Conservation (phyloP, 495 filamentous ascomycete species). For the Podospora didyma region DNA sequence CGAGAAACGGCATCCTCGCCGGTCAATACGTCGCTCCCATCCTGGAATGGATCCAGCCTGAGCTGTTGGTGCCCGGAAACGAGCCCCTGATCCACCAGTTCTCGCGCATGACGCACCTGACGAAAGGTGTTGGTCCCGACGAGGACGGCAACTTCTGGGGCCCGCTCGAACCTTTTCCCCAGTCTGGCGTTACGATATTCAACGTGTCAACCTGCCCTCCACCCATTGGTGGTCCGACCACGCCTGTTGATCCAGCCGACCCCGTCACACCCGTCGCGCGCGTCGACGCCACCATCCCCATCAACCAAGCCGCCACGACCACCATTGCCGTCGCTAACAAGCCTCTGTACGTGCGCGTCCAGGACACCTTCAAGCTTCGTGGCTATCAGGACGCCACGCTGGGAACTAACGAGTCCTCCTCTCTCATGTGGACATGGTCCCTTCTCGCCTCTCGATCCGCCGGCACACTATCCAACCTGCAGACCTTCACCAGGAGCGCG, state of each 20-base stretch:
- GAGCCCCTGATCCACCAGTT: constrained; percentile 18
- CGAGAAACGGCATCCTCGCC: constrained; percentile 34
- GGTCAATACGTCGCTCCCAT: constrained; percentile 38
- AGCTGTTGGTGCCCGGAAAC: constrained; percentile 9
- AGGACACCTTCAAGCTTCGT: constrained; percentile 17
- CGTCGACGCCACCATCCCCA: constrained; percentile 12
- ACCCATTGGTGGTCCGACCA: too few species aligned
- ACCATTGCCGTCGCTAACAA: constrained; percentile 1
- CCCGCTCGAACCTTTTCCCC: constrained; percentile 19
- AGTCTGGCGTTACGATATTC: constrained; percentile 13
- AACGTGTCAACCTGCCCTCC: constrained; percentile 12
- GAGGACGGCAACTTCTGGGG: constrained; percentile 17
- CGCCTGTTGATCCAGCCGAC: not conserved
- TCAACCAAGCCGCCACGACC: not conserved
- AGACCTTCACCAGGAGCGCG: constrained; percentile 11
- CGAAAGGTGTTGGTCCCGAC: constrained; percentile 13
- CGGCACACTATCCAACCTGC: constrained; percentile 13
- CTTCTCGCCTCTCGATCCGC: constrained; percentile 5
- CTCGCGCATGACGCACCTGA: constrained; percentile 12
- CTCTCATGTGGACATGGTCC: constrained; percentile 13
- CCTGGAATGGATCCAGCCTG: constrained; percentile 33
- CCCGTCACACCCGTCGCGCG: not conserved
- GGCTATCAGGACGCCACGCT: constrained; percentile 15
- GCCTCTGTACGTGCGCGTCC: constrained; percentile 6
- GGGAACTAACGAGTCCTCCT: constrained; percentile 4